phyloP scores from a whole-genome alignment of 2,329 filamentous ascomycete genomes.

The Pleoardoris graminearum region DNA sequence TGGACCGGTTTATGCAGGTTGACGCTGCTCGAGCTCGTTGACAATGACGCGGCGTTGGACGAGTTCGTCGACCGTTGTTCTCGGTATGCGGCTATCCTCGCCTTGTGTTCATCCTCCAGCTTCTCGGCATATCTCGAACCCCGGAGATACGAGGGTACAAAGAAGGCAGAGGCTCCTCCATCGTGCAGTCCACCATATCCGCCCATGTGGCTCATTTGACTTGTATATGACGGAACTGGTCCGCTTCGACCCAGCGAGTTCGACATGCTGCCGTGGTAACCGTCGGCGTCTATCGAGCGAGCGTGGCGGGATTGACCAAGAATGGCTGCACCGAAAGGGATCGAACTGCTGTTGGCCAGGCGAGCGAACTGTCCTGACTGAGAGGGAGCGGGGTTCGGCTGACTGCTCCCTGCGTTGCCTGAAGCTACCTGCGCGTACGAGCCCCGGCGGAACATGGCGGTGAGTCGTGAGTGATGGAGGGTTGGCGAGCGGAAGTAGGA shows the following conservation, averaged over 20 bases:
- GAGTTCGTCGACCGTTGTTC: constrained; percentile 48
- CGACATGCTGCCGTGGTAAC: constrained; percentile 50
- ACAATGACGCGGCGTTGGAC: constrained; percentile 53
- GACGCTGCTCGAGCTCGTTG: constrained; percentile 60
- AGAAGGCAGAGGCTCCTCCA: constrained; percentile 59
- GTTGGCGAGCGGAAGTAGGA: constrained; percentile 1
- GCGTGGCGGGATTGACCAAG: constrained; percentile 37
- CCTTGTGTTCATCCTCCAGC: constrained; percentile 70
- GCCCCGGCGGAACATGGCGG: constrained; percentile 51
- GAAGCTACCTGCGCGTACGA: constrained; percentile 66
- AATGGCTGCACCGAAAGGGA: constrained; percentile 22
- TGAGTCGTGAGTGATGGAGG: constrained; percentile 4
- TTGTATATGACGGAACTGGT: constrained; percentile 52
- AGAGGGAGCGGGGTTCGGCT: constrained; percentile 37
- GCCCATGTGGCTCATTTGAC: constrained; percentile 49
- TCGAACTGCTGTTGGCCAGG: constrained; percentile 55
- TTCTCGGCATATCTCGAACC: constrained; percentile 77
- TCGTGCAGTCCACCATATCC: constrained; percentile 31
- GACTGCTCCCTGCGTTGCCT: constrained; percentile 47
- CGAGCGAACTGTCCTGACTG: constrained; percentile 57
- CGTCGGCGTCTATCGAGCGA: constrained; percentile 53
- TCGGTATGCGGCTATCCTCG: constrained; percentile 57
- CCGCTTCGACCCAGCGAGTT: constrained; percentile 49
- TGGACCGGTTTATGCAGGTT: constrained; percentile 65
- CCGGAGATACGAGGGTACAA: constrained; percentile 81